Conservation (phyloP, 768 basidiomycete species). For the Tylopilus sp. region DNA sequence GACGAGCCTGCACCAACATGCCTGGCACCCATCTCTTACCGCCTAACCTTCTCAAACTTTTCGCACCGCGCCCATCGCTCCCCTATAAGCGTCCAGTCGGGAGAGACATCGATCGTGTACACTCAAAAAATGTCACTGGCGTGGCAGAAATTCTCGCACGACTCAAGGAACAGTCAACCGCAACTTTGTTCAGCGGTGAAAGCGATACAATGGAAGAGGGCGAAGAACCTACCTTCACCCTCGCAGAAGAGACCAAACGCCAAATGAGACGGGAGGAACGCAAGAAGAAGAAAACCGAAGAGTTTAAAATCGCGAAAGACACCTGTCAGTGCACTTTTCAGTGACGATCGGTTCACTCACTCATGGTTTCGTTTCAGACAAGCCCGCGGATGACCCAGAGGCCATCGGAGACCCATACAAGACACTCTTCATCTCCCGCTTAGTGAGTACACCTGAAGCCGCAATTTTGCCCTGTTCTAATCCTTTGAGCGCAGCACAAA, state of each 20-base stretch:
- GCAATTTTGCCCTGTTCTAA: slow-evolving; percentile 8
- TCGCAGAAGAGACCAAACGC: slow-evolving; percentile 79
- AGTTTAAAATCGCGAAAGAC: slow-evolving; percentile 78
- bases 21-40: slow-evolving; percentile 86
- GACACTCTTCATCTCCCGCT: slow-evolving; percentile 91
- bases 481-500: slow-evolving; percentile 63
- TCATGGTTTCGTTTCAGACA: slow-evolving; percentile 53
- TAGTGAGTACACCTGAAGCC: slow-evolving; percentile 48
- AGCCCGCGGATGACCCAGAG: slow-evolving; percentile 87
- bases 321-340: slow-evolving; percentile 60
- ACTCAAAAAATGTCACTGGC: slow-evolving; percentile 64
- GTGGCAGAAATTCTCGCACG: slow-evolving; percentile 72
- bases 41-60: slow-evolving; percentile 94
- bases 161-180: slow-evolving; percentile 76
- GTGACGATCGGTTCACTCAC: not conserved
- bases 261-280: slow-evolving; percentile 75
- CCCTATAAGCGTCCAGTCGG: slow-evolving; percentile 85
- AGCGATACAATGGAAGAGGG: slow-evolving; percentile 78
- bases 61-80: slow-evolving; percentile 88
- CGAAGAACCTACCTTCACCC: slow-evolving; percentile 76
- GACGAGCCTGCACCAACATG: slow-evolving; percentile 30
- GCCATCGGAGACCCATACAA: slow-evolving; percentile 98
- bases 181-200: slow-evolving; percentile 55
- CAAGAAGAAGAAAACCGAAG: slow-evolving; percentile 70
- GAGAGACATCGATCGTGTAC: slow-evolving; percentile 74